Base-by-base conservation (phyloP, 2,329 filamentous ascomycete genomes). In the Arthroderma sp. region DNA sequence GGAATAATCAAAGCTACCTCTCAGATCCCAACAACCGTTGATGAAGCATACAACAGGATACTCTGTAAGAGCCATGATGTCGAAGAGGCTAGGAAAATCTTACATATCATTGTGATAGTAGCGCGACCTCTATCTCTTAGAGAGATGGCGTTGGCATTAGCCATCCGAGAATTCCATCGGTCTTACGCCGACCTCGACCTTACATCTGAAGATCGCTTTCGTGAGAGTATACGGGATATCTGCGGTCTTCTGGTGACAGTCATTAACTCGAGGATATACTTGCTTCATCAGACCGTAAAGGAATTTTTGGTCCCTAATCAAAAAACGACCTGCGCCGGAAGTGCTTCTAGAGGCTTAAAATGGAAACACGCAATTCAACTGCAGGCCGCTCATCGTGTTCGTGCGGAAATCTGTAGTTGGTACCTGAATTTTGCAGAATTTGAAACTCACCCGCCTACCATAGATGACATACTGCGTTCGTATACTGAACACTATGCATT, bases 211-310 rank as follows among this genome's bases (percentile, higher is more conserved):
- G 33, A 51, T 1, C 44, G 48, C 3, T 51, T 58, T 28, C 29
- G 44, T 22, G 5, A 46, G 3, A 47, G 38, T 4, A 45, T 66
- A 7, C 49, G 55, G 33, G 44, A 57, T 5, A 44, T 61, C 7
- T 68, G 63, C 45, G 62, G 61, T 0, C 55, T 65, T 5, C 65
- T 67, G 40, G 49, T 68, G 2, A 54, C 43, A n/a, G 50, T 67
- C n/a, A 46, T 57, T 1, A 49, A 63, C 37, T 49, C 44, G 4
- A 57, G 47, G 40, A 49, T 68, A 4, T 67, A 62, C 48, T 50
- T 68, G 4, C 50, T 68, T 31, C 64, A 67, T 31, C 61, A 68
- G 47, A 68, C 64, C 1, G 64, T 61, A 0, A 64, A 53, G 43
- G 62, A 65, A 38, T 67, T 65, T 47, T 44, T 67, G 33, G 41